These are phyloP conservation scores for Nitzschia sp. DNA, from an alignment of 108 stramenopile genomes.

Conservation along the genomic window DNA sequence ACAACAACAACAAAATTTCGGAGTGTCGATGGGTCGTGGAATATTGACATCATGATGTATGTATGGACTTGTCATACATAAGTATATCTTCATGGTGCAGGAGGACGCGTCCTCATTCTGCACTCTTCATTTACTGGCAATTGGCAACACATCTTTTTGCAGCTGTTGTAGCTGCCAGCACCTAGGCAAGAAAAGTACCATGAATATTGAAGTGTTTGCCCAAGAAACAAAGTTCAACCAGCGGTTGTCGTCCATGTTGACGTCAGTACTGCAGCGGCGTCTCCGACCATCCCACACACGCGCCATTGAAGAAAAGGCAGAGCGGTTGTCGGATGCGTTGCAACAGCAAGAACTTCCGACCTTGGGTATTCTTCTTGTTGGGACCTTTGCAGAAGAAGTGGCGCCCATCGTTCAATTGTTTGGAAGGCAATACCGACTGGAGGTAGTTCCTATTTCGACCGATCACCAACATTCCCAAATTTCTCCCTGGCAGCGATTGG, in stretches of 20 bases:
- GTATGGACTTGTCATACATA: too few relatives aligned
- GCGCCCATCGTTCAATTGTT: not conserved
- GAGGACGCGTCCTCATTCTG: too few relatives aligned
- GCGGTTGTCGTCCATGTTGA: conserved; percentile 18
- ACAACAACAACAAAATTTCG: too few relatives aligned
- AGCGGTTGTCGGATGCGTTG: not conserved
- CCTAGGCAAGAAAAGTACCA: not conserved
- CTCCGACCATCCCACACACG: not conserved
- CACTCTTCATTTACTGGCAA: too few relatives aligned
- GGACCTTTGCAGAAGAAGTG: not conserved
- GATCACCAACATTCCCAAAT: too few relatives aligned
- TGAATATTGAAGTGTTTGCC: conserved; percentile 13
- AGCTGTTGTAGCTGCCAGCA: too few relatives aligned
- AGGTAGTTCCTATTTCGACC: not conserved
- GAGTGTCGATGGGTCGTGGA: too few relatives aligned
- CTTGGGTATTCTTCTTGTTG: conserved; percentile 15
- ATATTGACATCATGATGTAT: too few relatives aligned
- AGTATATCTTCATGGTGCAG: too few relatives aligned
- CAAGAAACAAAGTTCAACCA: conserved; percentile 17
- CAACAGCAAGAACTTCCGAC: not conserved
- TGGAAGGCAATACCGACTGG: not conserved
- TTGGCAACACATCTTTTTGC: too few relatives aligned
- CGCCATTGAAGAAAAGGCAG: conserved; percentile 3
- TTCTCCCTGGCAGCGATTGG: too few relatives aligned
- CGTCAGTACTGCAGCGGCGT: conserved; percentile 2